Evolutionary conservation across 768 basidiomycete species (phyloP), one percentile per base, ranked within the genome.

Genomic region (Kwoniella dejecticola): DNA sequence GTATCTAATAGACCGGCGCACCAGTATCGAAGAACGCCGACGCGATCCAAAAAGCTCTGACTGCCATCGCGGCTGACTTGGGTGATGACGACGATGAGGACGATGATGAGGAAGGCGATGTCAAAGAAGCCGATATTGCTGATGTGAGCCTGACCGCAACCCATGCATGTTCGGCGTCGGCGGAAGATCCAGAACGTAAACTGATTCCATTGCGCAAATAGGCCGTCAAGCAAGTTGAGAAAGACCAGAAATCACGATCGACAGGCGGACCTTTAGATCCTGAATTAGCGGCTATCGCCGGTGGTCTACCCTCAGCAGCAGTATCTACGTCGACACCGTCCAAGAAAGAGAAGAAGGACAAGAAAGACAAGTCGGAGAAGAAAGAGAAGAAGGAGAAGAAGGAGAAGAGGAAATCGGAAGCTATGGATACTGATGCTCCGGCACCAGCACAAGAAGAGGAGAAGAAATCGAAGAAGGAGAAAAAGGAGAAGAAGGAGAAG

Each of bases 11-110:
- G 79, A 89, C 86, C 0, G 95, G 95, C 5, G 85, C 84, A 7
- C 86, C 92, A 8, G 94, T 94, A 21, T 85, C 86, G 26, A 98
- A 93, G 82, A 96, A 82, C 64, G 63, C 90, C 24, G 93, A 95
- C 63, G 89, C 88, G n/a, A 92, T 96, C 64, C 86, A 88, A 64
- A 90, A 89, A 77, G 93, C 94, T 17, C 72, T 94, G 62, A 86
- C 89, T n/a, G 84, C 84, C 55, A 85, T 95, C 41, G 72, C 68
- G 13, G 73, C 73, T 47, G 72, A 74, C 26, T 33, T 68, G 13
- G 66, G 68, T 17, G 75, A 71, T 26, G 65, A 68, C 46, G 76
- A 71, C 27, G 75, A 76, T 26, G 75, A 79, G 29, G 86, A 85
- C 6, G 75, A 88, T 19, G 90, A 89, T 7, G 84, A 83, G 1